These are phyloP conservation scores for Beta lomatogona DNA, from an alignment of 179 eudicot species.

Conservation along the genomic window DNA sequence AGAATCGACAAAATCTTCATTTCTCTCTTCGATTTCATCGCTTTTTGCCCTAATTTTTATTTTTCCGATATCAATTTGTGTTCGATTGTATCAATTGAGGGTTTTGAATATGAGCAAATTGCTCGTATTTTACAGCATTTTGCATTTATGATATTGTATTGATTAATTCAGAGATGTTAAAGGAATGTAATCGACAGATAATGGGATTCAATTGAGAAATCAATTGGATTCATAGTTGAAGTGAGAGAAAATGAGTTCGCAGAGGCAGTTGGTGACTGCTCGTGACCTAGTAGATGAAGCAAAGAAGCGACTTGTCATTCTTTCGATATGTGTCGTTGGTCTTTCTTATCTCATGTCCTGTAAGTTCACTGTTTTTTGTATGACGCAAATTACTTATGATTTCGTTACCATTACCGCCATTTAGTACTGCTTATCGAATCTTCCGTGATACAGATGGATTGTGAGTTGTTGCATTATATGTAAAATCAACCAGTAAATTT, in stretches of 20 bases:
- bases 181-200: background rate
- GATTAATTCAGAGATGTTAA: background rate
- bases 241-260: constrained; percentile 34
- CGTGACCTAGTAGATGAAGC: constrained; percentile 85
- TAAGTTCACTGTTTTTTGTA: constrained; percentile 40
- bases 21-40: background rate
- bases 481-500: background rate
- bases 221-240: background rate
- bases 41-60: background rate
- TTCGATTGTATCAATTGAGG: background rate
- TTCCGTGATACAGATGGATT: background rate
- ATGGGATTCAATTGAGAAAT: background rate
- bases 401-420: no score
- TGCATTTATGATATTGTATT: background rate
- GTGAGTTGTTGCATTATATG: background rate
- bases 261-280: constrained; percentile 45
- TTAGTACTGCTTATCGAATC: no score
- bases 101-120: background rate
- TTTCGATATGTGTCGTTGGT: constrained; percentile 69
- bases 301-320: constrained; percentile 73
- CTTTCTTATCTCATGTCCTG: constrained; percentile 91
- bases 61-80: background rate
- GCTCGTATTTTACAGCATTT: background rate
- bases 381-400: no score
- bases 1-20: no score